Evolutionary conservation across 2,329 filamentous ascomycete species (phyloP).

Genomic region (Trichoderma oligosporum): DNA sequence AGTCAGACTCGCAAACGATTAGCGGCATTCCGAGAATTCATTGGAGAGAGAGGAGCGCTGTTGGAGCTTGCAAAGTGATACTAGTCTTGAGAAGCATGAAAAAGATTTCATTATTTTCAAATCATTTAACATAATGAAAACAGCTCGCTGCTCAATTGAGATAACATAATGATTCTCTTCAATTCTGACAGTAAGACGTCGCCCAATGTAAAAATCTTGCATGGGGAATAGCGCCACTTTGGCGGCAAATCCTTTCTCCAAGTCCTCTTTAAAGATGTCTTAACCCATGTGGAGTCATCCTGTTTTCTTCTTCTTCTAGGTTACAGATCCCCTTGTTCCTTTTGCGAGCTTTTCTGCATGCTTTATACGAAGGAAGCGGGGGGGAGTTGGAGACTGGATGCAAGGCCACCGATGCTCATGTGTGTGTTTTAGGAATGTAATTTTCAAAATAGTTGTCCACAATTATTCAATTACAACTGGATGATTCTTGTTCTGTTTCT

Average conservation of each 20-base stretch:
- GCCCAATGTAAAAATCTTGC: background rate
- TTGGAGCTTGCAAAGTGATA: background rate
- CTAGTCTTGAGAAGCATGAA: no score
- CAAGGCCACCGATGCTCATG: background rate
- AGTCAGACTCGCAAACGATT: conserved; percentile 4
- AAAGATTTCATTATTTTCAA: conserved; percentile 4
- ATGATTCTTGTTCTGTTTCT: background rate
- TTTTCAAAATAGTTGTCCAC: background rate
- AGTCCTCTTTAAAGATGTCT: conserved; percentile 1
- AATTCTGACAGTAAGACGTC: background rate
- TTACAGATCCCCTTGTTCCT: conserved; percentile 3
- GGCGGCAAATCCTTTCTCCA: conserved; percentile 4
- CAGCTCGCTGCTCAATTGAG: background rate
- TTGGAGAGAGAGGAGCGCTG: no score
- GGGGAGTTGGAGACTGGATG: background rate
- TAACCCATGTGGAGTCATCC: conserved; percentile 3
- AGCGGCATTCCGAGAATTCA: background rate
- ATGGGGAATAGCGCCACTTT: conserved; percentile 1
- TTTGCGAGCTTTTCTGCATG: background rate
- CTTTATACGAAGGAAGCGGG: no score
- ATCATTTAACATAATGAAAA: background rate
- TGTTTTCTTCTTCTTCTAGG: conserved; percentile 8
- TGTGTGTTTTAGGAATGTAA: background rate
- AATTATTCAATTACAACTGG: background rate
- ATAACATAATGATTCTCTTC: no score